These are phyloP conservation scores for Pyrus communis DNA, from an alignment of 306 rosid genomes.

Conservation along the genomic window DNA sequence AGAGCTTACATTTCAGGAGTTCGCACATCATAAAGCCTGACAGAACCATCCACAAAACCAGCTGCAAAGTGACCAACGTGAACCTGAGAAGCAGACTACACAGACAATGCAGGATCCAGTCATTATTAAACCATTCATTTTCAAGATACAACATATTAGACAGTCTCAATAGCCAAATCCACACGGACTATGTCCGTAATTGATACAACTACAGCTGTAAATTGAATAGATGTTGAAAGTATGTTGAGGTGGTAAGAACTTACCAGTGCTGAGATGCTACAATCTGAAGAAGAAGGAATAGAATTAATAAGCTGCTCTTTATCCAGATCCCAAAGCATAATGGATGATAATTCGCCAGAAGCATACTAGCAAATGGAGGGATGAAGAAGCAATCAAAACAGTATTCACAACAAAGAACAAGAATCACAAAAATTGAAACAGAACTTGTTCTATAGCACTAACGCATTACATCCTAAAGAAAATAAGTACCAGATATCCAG, in stretches of 20 bases:
- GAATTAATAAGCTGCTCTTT: slow-evolving; percentile 76
- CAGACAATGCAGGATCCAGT: neutral
- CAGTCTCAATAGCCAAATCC: neutral
- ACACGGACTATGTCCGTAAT: neutral
- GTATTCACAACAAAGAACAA: slow-evolving; percentile 2
- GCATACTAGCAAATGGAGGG: slow-evolving; percentile 60
- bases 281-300: slow-evolving; percentile 73
- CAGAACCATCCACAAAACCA: slow-evolving; percentile 88
- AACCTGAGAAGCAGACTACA: slow-evolving; percentile 93
- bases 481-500: slow-evolving; percentile 78
- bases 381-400: slow-evolving; percentile 12
- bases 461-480: slow-evolving; percentile 7
- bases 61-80: slow-evolving; percentile 94
- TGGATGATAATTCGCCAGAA: slow-evolving; percentile 72
- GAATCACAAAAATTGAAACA: neutral
- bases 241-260: slow-evolving; percentile 22
- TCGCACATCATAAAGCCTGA: slow-evolving; percentile 80
- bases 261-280: slow-evolving; percentile 89
- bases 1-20: slow-evolving; percentile 75
- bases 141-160: neutral
- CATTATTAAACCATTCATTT: neutral
- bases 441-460: neutral
- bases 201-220: neutral
- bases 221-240: neutral
- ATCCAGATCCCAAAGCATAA: slow-evolving; percentile 87